Conservation (phyloP, 1,284 basidiomycete species). For the Rhodotorula sp. region DNA sequence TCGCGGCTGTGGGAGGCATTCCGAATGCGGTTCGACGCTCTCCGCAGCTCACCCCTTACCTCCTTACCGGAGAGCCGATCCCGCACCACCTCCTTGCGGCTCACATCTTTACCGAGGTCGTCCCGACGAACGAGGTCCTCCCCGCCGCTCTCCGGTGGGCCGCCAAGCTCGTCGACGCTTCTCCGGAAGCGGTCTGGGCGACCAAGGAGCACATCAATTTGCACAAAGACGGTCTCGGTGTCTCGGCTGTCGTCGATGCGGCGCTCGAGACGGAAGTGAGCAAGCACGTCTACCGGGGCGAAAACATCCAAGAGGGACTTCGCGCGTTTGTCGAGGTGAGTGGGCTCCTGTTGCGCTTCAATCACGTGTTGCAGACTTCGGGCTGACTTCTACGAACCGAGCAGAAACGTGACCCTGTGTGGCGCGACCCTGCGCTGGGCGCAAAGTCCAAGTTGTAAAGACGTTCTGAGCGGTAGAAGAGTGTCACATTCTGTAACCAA, state of each 20-base stretch:
- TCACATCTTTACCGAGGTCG: constrained; percentile 65
- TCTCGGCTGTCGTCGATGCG: constrained; percentile 58
- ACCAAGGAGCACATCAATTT: constrained; percentile 68
- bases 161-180: constrained; percentile 62
- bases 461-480: background rate
- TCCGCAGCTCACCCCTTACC: constrained; percentile 54
- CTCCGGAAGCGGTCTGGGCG: constrained; percentile 74
- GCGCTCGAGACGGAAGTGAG: constrained; percentile 59
- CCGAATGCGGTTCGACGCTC: constrained; percentile 44
- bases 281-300: constrained; percentile 61
- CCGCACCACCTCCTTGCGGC: constrained; percentile 65
- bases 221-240: constrained; percentile 56
- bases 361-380: background rate
- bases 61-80: constrained; percentile 67
- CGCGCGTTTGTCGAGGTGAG: constrained; percentile 55
- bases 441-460: constrained; percentile 10
- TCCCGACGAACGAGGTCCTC: constrained; percentile 62
- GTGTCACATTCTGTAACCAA: no score
- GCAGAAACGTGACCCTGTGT: constrained; percentile 13
- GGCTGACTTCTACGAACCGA: background rate
- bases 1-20: constrained; percentile 62
- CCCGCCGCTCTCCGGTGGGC: constrained; percentile 65
- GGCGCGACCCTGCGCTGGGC: constrained; percentile 10
- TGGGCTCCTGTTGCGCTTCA: background rate
- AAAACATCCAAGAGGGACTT: constrained; percentile 68